A percentile compares a stretch with the other conserved stretches of the same genome.
Conservation (phyloP, 192 early-diverging fungal genomes). For the Pilaira anomala region DNA sequence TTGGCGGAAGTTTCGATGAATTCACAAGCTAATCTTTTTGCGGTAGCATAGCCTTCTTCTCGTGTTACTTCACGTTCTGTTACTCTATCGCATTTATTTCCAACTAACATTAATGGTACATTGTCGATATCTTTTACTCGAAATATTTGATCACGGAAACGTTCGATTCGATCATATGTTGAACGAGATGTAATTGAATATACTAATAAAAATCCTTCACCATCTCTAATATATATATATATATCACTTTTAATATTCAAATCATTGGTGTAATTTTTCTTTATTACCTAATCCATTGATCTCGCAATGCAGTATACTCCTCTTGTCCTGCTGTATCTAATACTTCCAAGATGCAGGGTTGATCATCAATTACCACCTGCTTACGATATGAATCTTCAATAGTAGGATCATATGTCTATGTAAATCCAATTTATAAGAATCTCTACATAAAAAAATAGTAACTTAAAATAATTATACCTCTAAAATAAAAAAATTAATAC, state of each 20-base stretch:
- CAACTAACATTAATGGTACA: slow-evolving; percentile 84
- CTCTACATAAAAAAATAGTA: too few species aligned
- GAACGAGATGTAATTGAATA: slow-evolving; percentile 83
- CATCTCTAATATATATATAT: slow-evolving; percentile 42
- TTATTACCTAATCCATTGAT: slow-evolving; percentile 66
- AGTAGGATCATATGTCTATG: slow-evolving; percentile 93
- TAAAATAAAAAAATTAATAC: not conserved
- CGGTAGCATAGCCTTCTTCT: slow-evolving; percentile 76
- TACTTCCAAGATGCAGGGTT: slow-evolving; percentile 95
- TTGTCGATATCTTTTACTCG: slow-evolving; percentile 84
- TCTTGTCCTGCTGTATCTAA: slow-evolving; percentile 94
- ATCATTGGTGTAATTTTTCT: not conserved
- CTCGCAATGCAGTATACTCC: slow-evolving; percentile 75
- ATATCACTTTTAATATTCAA: not conserved
- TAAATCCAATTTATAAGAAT: not conserved
- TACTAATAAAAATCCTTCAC: slow-evolving; percentile 84
- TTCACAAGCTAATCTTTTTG: slow-evolving; percentile 67
- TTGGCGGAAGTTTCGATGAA: slow-evolving; percentile 87
- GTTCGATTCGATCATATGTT: slow-evolving; percentile 83
- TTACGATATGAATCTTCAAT: slow-evolving; percentile 98
- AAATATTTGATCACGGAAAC: slow-evolving; percentile 80
- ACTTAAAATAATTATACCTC: not conserved
- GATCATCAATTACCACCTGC: slow-evolving; percentile 95
- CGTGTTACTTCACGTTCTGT: slow-evolving; percentile 76
- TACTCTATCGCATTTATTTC: slow-evolving; percentile 86